Evolutionary conservation across 2,329 filamentous ascomycete genomes (phyloP).

Genomic region (Balansia obtecta): DNA sequence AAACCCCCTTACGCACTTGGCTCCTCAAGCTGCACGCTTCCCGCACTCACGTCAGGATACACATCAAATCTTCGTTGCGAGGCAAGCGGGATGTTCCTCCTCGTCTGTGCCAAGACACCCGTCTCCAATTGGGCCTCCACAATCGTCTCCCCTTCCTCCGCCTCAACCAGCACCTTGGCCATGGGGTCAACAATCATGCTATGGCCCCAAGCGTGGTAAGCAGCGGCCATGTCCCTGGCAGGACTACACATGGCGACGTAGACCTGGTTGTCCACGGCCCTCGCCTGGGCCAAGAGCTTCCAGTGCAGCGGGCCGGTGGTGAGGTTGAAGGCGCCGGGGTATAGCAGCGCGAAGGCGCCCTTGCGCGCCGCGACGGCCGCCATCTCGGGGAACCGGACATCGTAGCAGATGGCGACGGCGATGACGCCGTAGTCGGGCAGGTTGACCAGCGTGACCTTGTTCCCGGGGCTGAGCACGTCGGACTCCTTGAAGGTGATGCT

Average conservation of each 20-base stretch:
- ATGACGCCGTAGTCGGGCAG: slow-evolving; percentile 81
- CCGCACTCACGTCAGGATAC: slow-evolving; percentile 76
- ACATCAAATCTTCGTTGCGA: slow-evolving; percentile 87
- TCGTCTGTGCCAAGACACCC: slow-evolving; percentile 57
- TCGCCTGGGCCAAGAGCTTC: slow-evolving; percentile 67
- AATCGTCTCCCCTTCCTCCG: slow-evolving; percentile 66
- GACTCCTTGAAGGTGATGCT: slow-evolving; percentile 87
- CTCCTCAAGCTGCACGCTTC: slow-evolving; percentile 29
- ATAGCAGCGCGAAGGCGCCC: slow-evolving; percentile 78
- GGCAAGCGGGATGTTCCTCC: slow-evolving; percentile 74
- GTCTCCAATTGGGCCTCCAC: slow-evolving; percentile 60
- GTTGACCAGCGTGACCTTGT: slow-evolving; percentile 75
- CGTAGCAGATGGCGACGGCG: slow-evolving; percentile 90
- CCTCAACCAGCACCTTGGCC: slow-evolving; percentile 67
- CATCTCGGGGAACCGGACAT: slow-evolving; percentile 90
- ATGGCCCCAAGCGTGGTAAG: slow-evolving; percentile 87
- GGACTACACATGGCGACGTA: slow-evolving; percentile 91
- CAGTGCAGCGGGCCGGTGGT: slow-evolving; percentile 91
- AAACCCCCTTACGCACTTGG: slow-evolving; percentile 6
- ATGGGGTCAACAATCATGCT: slow-evolving; percentile 81
- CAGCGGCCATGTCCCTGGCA: slow-evolving; percentile 62
- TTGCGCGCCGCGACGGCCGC: slow-evolving; percentile 78
- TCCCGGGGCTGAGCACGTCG: slow-evolving; percentile 75
- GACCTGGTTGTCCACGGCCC: slow-evolving; percentile 87
- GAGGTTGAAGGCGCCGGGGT: slow-evolving; percentile 94